Evolutionary conservation across 148 eudicot species (phyloP), one percentile per base, ranked within the genome.

Genomic region (Spergularia marina): DNA sequence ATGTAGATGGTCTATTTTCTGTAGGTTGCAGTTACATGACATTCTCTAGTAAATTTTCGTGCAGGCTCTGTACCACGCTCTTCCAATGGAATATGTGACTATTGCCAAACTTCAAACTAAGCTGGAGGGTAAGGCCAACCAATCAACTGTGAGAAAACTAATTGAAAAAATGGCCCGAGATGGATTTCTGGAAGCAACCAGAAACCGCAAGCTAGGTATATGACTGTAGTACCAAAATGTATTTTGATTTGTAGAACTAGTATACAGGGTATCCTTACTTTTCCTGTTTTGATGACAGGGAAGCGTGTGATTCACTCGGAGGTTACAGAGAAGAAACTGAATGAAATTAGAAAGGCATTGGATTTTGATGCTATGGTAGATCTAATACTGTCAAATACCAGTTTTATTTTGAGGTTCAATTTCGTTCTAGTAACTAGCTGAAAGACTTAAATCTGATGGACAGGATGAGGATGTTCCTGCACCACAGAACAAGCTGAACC

Each of bases 31-130:
- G 61, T 52, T 34, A 13, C 64, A 60, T 52, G 53, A 13, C 64
- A 60, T 77, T 76, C 58, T 73, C 62, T 67, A 12, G 3, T 34
- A 36, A 39, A 20, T 51, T 58, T 73, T 62, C 60, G 71, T 87
- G 82, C 92, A 95, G 98, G 98, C 98, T 71, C 75, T 95, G 71
- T 95, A 86, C 77, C 88, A 87, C 79, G 88, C 96, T 82, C 98
- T 95, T 74, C 92, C 94, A 13, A 78, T 95, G 96, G 86, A 90
- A 34, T 92, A 92, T 66, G 75, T 95, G 30, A 76, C 91, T 12
- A 82, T 87, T 58, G 54, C 91, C 66, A 95, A 92, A 79, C 98
- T 95, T 83, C 92, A 92, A 56, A 85, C 71, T 77, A 87, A 89
- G 82, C 96, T 95, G 41, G 91, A 89, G 10, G 97, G 92, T 54